Base-by-base conservation (phyloP, 768 basidiomycete genomes). In the Holtermannia corniformis region DNA sequence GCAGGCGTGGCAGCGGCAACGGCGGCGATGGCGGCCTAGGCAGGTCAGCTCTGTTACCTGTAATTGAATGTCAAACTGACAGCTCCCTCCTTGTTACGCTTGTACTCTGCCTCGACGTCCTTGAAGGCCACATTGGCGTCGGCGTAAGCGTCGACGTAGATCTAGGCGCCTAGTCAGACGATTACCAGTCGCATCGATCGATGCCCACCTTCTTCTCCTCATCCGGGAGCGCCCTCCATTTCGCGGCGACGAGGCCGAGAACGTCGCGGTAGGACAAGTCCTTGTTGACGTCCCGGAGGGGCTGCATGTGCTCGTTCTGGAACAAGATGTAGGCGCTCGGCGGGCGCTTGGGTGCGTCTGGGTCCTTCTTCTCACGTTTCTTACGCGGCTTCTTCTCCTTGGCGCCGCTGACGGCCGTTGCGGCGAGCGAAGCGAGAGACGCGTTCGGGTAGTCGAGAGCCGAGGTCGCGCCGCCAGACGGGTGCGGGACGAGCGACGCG, bases 331-430 rank as follows among this genome's bases (percentile, higher is more conserved):
- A 97, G 19, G 90, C 89, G 5, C 87, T 87, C 13, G 89, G 79
- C 23, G 93, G 92, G 7, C 89, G 83, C 70, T 92, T 95, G 26
- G 93, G 93, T 53, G 90, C 90, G 72, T 91, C 85, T 19, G 91
- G 90, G 64, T 97, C 92, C 62, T 84, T 84, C 73, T 83, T 89
- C 52, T 75, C 75, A 60, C 76, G 76, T 70, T 81, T 84, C 66
- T 77, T 76, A 44, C 68, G 60, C 23, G 49, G 60, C 16, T 57
- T 64, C 19, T 51, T 58, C 12, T 54, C 26, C 42, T 52, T 14
- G 26, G 40, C 41, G 23, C 44, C 44, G 20, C n/a, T 32, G 23
- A 47, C 41, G 21, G 49, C 45, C 40, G 44, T 44, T 27, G 28
- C 55, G 21, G 12, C 46, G 3, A 13, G 42, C 26, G 11, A 47